A percentile compares a stretch with the other conserved stretches of the same genome.
phyloP scores from a whole-genome alignment of 495 filamentous ascomycete genomes.

The Durotheca rogersii region DNA sequence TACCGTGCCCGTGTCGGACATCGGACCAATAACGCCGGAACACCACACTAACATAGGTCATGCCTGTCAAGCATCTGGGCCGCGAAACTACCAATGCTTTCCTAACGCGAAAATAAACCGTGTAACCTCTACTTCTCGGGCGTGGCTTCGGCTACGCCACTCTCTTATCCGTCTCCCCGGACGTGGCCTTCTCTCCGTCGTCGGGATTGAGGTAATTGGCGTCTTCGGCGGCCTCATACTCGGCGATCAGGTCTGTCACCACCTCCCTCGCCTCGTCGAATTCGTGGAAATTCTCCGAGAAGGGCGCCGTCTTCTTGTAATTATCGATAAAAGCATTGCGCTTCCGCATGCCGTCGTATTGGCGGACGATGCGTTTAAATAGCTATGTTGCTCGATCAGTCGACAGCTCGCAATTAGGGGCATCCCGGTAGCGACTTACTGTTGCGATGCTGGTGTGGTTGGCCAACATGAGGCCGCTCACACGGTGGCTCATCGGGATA shows the following conservation, averaged over 20 bases:
- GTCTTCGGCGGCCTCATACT: conserved; percentile 94
- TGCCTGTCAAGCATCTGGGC: background rate
- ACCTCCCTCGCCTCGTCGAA: conserved; percentile 93
- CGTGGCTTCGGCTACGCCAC: conserved; percentile 26
- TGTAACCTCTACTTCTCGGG: background rate
- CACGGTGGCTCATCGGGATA: conserved; percentile 83
- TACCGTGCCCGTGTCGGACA: background rate
- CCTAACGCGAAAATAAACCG: conserved; percentile 11
- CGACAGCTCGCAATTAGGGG: background rate
- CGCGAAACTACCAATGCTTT: conserved; percentile 13
- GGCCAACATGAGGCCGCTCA: conserved; percentile 94
- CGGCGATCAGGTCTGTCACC: conserved; percentile 80
- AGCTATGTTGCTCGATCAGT: conserved; percentile 46
- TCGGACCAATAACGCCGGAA: conserved; percentile 26
- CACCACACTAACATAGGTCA: conserved; percentile 11
- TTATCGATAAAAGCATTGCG: conserved; percentile 94
- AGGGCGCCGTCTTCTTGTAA: conserved; percentile 92
- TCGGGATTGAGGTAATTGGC: conserved; percentile 80
- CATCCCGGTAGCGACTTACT: conserved; percentile 40
- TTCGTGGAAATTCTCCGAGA: conserved; percentile 84
- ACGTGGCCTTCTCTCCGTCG: conserved; percentile 48
- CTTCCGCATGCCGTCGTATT: conserved; percentile 90
- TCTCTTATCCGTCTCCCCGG: conserved; percentile 49
- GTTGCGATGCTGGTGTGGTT: conserved; percentile 98
- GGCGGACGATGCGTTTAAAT: conserved; percentile 87